Conservation (phyloP, 2,329 filamentous ascomycete species). For the Reticulascus tulasneorum region DNA sequence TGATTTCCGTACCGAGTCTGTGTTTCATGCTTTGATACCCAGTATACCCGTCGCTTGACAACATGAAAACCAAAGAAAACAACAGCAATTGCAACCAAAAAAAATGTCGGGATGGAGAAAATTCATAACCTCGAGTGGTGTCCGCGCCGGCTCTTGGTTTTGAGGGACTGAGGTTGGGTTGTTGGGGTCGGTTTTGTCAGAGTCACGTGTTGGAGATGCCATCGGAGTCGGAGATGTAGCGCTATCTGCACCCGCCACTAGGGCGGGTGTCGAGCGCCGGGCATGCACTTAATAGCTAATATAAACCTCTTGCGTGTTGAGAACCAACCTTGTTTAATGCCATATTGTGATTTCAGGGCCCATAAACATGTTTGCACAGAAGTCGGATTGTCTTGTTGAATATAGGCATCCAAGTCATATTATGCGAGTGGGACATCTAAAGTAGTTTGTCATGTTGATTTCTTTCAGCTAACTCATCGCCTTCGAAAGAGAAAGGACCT, state of each 20-base stretch:
- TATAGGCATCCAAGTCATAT: no score
- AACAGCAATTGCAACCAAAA: conserved; percentile 19
- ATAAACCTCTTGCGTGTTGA: conserved; percentile 32
- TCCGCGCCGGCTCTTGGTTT: no score
- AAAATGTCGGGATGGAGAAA: conserved; percentile 13
- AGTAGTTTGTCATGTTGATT: no score
- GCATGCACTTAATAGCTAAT: conserved; percentile 37
- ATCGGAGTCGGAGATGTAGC: conserved; percentile 10
- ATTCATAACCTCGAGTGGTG: conserved; percentile 14
- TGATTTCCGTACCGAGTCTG: conserved; percentile 18
- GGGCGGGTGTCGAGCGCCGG: conserved; percentile 14
- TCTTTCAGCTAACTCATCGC: no score
- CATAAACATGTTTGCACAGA: no score
- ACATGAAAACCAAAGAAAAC: conserved; percentile 19
- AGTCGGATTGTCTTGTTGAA: no score
- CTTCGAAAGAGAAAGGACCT: no score
- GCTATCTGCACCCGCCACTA: conserved; percentile 14
- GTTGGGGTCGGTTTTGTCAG: conserved; percentile 12
- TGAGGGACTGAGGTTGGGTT: no score
- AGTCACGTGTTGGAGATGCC: conserved; percentile 13
- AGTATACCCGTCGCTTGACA: conserved; percentile 26
- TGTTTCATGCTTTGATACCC: conserved; percentile 28
- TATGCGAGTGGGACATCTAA: no score
- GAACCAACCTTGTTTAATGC: not conserved
- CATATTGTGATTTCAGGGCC: no score